These are phyloP conservation scores for Tulasnella sp. DNA, from an alignment of 768 basidiomycete species.

Conservation along the genomic window DNA sequence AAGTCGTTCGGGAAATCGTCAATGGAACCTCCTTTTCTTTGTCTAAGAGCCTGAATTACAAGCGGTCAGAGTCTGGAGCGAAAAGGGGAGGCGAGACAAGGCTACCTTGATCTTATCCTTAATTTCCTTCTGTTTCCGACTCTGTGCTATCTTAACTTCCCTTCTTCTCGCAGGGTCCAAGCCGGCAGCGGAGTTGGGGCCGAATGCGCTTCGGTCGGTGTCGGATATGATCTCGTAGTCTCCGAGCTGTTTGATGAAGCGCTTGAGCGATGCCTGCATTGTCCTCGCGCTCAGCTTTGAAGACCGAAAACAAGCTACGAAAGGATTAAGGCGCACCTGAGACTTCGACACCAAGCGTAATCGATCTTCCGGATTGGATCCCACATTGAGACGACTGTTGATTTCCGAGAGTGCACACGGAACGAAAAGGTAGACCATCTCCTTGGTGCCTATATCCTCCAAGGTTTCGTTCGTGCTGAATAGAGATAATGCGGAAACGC, in stretches of 20 bases:
- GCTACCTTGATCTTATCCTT: constrained; percentile 64
- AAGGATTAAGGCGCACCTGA: constrained; percentile 48
- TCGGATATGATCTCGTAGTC: constrained; percentile 64
- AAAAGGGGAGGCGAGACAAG: not conserved
- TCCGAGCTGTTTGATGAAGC: constrained; percentile 40
- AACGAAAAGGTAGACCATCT: constrained; percentile 71
- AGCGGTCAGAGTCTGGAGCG: not conserved
- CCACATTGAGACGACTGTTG: constrained; percentile 55
- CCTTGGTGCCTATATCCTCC: constrained; percentile 74
- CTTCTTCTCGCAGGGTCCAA: constrained; percentile 65
- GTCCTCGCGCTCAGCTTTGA: not conserved
- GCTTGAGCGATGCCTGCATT: constrained; percentile 27
- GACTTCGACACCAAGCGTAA: constrained; percentile 52
- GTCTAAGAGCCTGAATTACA: constrained; percentile 49
- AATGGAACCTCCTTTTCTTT: constrained; percentile 48
- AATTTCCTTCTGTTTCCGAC: constrained; percentile 79
- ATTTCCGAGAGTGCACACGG: constrained; percentile 67
- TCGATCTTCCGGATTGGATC: constrained; percentile 53
- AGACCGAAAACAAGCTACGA: not conserved
- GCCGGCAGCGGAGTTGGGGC: constrained; percentile 36
- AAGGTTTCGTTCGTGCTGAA: constrained; percentile 82
- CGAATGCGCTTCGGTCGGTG: constrained; percentile 56
- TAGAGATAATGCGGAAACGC: constrained; percentile 59
- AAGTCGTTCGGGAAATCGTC: constrained; percentile 48
- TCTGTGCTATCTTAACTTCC: constrained; percentile 89